A percentile compares a stretch with the other conserved stretches of the same genome.
Conservation (phyloP, 768 basidiomycete genomes). For the Tricholoma matsutake region DNA sequence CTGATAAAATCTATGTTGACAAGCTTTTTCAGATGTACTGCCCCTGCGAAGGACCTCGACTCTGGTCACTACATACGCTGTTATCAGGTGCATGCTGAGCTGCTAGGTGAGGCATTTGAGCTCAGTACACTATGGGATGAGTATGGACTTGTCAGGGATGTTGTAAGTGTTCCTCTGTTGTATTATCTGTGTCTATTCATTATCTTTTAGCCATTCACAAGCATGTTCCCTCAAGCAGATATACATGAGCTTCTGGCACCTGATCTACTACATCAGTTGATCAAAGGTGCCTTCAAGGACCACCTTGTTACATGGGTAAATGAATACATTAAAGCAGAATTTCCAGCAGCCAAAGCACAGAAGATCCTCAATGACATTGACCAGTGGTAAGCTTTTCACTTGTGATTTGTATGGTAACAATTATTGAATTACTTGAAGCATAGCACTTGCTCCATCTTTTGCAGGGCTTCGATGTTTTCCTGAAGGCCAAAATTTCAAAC, state of each 20-base stretch:
- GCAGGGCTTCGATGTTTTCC: no score
- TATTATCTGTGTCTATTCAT: background rate
- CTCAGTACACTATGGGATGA: no score
- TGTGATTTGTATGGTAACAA: background rate
- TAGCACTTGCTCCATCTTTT: background rate
- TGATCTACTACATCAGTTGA: background rate
- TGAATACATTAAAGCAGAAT: background rate
- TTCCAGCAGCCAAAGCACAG: no score
- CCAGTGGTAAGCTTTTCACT: background rate
- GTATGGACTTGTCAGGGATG: no score
- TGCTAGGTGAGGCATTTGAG: no score
- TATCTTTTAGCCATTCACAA: constrained; percentile 4
- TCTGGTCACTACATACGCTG: no score
- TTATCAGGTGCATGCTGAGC: no score
- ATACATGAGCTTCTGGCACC: background rate
- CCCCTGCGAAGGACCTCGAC: no score
- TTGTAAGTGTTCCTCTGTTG: background rate
- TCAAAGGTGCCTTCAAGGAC: background rate
- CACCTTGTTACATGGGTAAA: background rate
- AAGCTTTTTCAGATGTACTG: no score
- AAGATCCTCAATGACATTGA: no score
- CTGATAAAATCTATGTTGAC: no score
- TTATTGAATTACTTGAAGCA: background rate
- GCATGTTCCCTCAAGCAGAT: background rate
- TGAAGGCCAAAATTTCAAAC: no score